phyloP scores from a whole-genome alignment of 208 protist species.

The Trypanosoma caninum region DNA sequence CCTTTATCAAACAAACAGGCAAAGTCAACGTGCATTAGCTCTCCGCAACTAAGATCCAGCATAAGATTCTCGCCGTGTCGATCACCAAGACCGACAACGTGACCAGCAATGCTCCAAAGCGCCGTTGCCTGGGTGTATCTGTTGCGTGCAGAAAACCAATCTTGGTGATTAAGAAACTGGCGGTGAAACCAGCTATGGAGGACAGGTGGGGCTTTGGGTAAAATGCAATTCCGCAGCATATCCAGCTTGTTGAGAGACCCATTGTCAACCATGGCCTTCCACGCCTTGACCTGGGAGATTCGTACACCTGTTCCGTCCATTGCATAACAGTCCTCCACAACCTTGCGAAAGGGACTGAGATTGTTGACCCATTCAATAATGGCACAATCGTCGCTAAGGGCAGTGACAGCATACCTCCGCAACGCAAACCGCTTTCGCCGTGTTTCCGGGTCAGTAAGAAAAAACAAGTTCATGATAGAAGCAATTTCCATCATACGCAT shows the following conservation, averaged over 20 bases:
- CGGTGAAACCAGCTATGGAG: slow-evolving; percentile 94
- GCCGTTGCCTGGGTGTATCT: slow-evolving; percentile 87
- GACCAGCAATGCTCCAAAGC: slow-evolving; percentile 96
- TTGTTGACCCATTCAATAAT: slow-evolving; percentile 96
- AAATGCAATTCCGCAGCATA: slow-evolving; percentile 72
- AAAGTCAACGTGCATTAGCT: slow-evolving; percentile 95
- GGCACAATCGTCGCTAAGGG: slow-evolving; percentile 89
- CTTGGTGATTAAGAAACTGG: slow-evolving; percentile 79
- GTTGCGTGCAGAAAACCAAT: slow-evolving; percentile 89
- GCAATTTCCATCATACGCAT: slow-evolving; percentile 96
- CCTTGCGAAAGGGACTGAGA: slow-evolving; percentile 66
- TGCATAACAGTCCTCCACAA: slow-evolving; percentile 79
- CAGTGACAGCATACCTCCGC: slow-evolving; percentile 84
- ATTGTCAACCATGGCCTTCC: slow-evolving; percentile 59
- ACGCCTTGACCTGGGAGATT: slow-evolving; percentile 60
- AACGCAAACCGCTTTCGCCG: slow-evolving; percentile 81
- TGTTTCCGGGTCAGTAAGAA: slow-evolving; percentile 76
- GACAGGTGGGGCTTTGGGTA: slow-evolving; percentile 77
- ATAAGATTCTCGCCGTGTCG: slow-evolving; percentile 96
- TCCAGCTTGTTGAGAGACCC: slow-evolving; percentile 60
- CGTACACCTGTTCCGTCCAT: slow-evolving; percentile 60
- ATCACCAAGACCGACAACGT: slow-evolving; percentile 94
- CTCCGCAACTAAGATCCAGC: slow-evolving; percentile 81
- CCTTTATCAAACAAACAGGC: slow-evolving; percentile 97
- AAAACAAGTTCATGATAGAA: slow-evolving; percentile 92